Base-by-base conservation (phyloP, 371 early-diverging fungal genomes). In the Syncephalastrum racemosum region DNA sequence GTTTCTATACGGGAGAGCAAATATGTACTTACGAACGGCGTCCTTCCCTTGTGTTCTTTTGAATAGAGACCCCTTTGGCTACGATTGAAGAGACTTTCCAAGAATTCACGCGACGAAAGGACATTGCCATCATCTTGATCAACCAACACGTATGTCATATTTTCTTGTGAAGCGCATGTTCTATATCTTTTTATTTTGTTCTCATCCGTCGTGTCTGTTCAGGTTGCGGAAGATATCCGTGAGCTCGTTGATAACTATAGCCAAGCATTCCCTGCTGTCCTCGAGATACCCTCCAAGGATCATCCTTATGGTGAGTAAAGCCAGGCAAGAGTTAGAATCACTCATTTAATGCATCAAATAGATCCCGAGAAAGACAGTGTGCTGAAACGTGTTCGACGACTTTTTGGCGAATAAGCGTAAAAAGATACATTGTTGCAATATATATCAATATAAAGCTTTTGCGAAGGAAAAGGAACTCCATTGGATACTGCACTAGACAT, bases 271-370 rank as follows among this genome's bases (percentile, higher is more conserved):
- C 99, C 99, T 10, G 92, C 97, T 10, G 83, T 99, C 14, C 85
- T 99, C 54, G 99, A 99, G 72, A 96, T 99, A 63, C 99, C 99
- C 57, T 96, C 96, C 52, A 99, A 99, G 81, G 98, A 99, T 70
- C 94, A 96, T 69, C 99, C 98, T 36, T 99, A 98, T 71, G 86
- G 84, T 81, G 78, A 63, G 49, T 52, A 71, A 65, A 77, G 76
- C 27, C 40, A 5, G 3, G 47, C 14, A 27, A 43, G 40, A 62
- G 71, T 56, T 50, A 24, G 10, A n/a, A 14, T 2, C 41, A 23
- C 22, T 31, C 44, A 48, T 42, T 39, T 19, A 5, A 25, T 54
- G 22, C 24, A 52, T 58, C 22, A 54, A 53, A 53, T 64, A 77
- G 84, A 89, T 66, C 88, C 88, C 53, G 80, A 83, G 62, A 93